Evolutionary conservation across 441 rosid species (phyloP), one percentile per base, ranked within the genome.

Genomic region (Codiaeum variegatum): DNA sequence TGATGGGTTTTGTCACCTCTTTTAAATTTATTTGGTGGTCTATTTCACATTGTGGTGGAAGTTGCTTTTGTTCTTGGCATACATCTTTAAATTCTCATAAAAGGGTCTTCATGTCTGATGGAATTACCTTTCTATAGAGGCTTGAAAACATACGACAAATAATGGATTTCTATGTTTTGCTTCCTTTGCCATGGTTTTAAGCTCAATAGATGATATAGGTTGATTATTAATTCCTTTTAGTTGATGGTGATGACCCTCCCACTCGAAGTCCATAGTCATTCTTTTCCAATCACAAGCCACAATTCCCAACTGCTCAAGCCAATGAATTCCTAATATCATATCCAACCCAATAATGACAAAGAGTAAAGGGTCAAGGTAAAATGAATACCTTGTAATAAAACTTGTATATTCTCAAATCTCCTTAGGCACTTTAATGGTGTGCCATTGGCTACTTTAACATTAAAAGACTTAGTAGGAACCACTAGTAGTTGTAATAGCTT

Each of bases 361-460:
- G 5, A 13, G 38, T 56, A 73, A 10, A 66, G 15, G 2, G 40
- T 73, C n/a, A 73, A 13, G 7, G 49, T 29, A 15, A 74, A 74
- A 1, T 2, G 1, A 26, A 15, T 44, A 51, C 67, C 49, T 16
- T 67, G n/a, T 0, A 66, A 1, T 0, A 31, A 0, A 0, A 73
- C 8, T 26, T 11, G 12, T 3, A 36, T 44, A 9, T 16, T 2
- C 21, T 64, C 65, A 28, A 64, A 55, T 2, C n/a, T 5, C 1
- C 56, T 46, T 32, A 49, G 13, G 55, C 46, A 65, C 26, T 16
- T 73, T 1, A 55, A 42, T 2, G 18, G 28, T 1, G 12, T 16
- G 0, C 32, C 34, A 21, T 73, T 73, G 2, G 70, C 58, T 1
- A 65, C 21, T 0, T 19, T 19, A 0, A 73, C 32, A 0, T 2